phyloP scores from a whole-genome alignment of 2,329 filamentous ascomycete genomes.

The Pseudomassariella vexata region DNA sequence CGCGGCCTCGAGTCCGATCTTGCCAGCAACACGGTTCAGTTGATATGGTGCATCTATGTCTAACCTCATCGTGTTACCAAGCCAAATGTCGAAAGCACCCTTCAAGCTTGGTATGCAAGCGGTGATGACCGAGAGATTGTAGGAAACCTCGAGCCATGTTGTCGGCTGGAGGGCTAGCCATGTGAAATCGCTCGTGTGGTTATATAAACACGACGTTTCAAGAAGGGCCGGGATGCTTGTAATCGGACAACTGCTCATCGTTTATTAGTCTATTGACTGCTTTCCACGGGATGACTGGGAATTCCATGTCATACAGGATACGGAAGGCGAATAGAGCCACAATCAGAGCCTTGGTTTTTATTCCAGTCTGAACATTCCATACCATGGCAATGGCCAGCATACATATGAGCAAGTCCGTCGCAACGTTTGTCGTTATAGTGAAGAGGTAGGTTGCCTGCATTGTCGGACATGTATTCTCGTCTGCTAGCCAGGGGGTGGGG shows the following conservation, averaged over 20 bases:
- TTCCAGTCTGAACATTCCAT: conserved; percentile 8
- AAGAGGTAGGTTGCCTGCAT: too few species aligned
- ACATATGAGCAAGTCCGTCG: conserved; percentile 10
- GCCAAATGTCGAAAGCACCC: conserved; percentile 11
- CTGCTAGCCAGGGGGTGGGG: too few species aligned
- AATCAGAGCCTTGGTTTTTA: conserved; percentile 4
- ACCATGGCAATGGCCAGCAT: conserved; percentile 10
- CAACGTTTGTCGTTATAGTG: not conserved
- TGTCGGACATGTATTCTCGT: too few species aligned
- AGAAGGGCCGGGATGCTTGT: too few species aligned
- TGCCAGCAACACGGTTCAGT: too few species aligned
- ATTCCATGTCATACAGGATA: conserved; percentile 1
- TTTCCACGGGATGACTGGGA: conserved; percentile 5
- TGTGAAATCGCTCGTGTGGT: too few species aligned
- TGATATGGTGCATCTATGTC: too few species aligned
- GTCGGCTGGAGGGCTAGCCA: conserved; percentile 5
- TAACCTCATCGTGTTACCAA: too few species aligned
- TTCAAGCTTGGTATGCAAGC: conserved; percentile 14
- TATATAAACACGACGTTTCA: too few species aligned
- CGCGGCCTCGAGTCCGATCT: too few species aligned
- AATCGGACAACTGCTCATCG: too few species aligned
- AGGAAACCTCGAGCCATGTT: conserved; percentile 8
- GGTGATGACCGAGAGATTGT: conserved; percentile 11
- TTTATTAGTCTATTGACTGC: too few species aligned
- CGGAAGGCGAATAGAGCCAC: conserved; percentile 5